These are phyloP conservation scores for Zymoseptoria passerinii DNA, from an alignment of 2,329 filamentous ascomycete genomes.

Conservation along the genomic window DNA sequence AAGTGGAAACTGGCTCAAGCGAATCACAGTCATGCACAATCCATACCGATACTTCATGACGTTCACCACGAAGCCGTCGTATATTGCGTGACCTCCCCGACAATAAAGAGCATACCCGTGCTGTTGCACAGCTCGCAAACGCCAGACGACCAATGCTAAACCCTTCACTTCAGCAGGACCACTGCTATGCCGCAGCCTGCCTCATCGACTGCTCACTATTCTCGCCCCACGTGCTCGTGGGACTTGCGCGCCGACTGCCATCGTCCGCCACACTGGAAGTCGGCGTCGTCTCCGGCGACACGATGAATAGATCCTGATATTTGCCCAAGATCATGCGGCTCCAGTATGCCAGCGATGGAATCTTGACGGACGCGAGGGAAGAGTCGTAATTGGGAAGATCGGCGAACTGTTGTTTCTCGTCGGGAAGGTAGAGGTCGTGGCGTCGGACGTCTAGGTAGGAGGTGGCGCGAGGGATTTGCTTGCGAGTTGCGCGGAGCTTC, in stretches of 20 bases:
- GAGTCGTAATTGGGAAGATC: slow-evolving; percentile 37
- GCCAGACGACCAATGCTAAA: slow-evolving; percentile 1
- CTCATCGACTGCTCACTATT: slow-evolving; percentile 10
- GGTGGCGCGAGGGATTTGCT: slow-evolving; percentile 39
- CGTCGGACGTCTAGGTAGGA: slow-evolving; percentile 39
- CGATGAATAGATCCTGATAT: slow-evolving; percentile 43
- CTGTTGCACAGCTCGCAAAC: not conserved
- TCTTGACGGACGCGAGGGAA: slow-evolving; percentile 40
- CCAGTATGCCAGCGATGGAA: slow-evolving; percentile 39
- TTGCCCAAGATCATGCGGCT: slow-evolving; percentile 39
- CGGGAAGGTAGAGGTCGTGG: slow-evolving; percentile 37
- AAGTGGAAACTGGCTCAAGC: no score
- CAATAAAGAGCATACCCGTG: not conserved
- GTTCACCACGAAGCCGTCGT: not conserved
- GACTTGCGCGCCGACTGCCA: slow-evolving; percentile 25
- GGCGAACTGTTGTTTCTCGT: slow-evolving; percentile 31
- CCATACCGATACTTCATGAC: not conserved
- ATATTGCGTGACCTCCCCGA: not conserved
- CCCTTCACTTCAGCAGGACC: not conserved
- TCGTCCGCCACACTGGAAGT: slow-evolving; percentile 23
- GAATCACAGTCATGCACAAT: no score
- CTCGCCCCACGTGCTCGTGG: slow-evolving; percentile 23
- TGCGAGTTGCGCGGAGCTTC: slow-evolving; percentile 39
- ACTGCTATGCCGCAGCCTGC: slow-evolving; percentile 1
- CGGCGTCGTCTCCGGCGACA: slow-evolving; percentile 36